Base-by-base conservation (phyloP, 192 early-diverging fungal genomes). In the Linnemannia zychae region DNA sequence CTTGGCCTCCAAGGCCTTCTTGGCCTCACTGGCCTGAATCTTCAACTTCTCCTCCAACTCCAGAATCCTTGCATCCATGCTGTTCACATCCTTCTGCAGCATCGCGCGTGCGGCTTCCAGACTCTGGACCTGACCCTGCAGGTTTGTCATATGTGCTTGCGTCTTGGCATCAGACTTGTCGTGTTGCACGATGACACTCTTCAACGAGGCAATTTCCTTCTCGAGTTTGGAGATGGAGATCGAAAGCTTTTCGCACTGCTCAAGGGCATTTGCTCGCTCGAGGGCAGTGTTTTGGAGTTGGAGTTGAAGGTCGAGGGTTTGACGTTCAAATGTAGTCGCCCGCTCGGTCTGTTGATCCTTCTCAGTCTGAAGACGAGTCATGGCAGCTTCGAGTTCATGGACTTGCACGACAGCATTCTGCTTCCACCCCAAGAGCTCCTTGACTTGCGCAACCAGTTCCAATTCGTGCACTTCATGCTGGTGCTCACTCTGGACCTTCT, bases 61-160 rank as follows among this genome's bases (percentile, higher is more conserved):
- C 75, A n/a, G 49, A 67, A 37, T 80, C 78, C 72, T 75, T 75
- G n/a, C 16, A 20, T 57, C 0, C n/a, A n/a, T n/a, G n/a, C n/a
- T n/a, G n/a, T 60, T 24, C 7, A 66, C 46, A 52, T 75, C 73
- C 1, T 31, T 33, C 38, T 76, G 48, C 15, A 75, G n/a, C 48
- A 40, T 49, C 16, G 28, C 1, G 17, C 47, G 60, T 6, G 63
- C 71, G 24, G 22, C 75, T 53, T 65, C 80, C 20, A 81, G 44
- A 6, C 75, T 65, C 53, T 75, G 74, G 37, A 66, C 60, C 13
- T 75, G 74, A 1, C 53, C 74, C 40, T 66, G 36, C 22, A 75
- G 22, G n/a, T 36, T n/a, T 4, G 7, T 4, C 22, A 48, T 6
- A 33, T 46, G 36, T 40, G 57, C 74, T 6, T 46, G n/a, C 22